Evolutionary conservation across 345 rosid species (phyloP).

Genomic region (Noccaea caerulescens): DNA sequence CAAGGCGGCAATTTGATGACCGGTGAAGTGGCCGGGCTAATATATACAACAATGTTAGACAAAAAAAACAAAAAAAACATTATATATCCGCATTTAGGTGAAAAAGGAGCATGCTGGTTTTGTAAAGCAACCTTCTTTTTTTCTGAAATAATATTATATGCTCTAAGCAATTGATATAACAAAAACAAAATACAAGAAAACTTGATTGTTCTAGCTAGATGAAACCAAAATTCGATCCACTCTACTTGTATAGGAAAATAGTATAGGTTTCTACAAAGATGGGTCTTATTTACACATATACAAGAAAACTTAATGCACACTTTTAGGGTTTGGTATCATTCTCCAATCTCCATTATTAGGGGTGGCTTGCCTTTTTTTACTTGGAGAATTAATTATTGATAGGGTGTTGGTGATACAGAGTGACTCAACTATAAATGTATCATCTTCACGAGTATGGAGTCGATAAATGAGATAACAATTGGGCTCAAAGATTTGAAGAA

Average conservation of each 20-base stretch:
- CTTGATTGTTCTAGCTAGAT: not conserved
- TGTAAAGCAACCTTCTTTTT: no score
- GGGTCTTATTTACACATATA: not conserved
- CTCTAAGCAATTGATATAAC: no score
- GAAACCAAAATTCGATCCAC: not conserved
- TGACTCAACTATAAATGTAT: not conserved
- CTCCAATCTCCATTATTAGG: not conserved
- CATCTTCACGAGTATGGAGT: not conserved
- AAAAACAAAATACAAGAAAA: not conserved
- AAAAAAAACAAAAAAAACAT: no score
- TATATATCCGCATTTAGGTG: no score
- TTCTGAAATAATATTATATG: no score
- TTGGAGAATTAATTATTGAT: not conserved
- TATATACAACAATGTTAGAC: no score
- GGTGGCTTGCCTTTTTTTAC: not conserved
- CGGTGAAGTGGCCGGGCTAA: no score
- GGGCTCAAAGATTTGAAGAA: not conserved
- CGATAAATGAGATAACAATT: not conserved
- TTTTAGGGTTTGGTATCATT: conserved; percentile 21
- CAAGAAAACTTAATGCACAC: not conserved
- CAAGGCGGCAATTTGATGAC: no score
- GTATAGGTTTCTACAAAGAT: conserved; percentile 1
- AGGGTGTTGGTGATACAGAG: no score
- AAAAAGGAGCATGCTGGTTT: no score
- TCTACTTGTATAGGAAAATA: not conserved